A percentile compares a stretch with the other conserved stretches of the same genome.
Evolutionary conservation across 306 rosid species (phyloP).

Genomic region (Citrullus colocynthis): DNA sequence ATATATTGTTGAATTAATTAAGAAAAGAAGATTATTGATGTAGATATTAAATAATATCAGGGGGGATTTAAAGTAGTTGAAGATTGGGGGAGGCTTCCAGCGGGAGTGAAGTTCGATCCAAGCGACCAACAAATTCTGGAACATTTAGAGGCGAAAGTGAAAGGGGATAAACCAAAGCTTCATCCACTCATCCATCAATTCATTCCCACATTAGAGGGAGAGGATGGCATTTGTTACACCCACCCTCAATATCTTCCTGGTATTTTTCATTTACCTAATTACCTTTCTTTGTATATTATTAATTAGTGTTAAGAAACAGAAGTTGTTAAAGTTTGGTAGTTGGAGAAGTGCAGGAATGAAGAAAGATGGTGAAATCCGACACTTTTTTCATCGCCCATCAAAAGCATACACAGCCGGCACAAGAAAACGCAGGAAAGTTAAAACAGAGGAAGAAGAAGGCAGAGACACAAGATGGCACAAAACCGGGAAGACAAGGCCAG

Average conservation of each 20-base stretch:
- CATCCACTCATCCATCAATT: conserved; percentile 82
- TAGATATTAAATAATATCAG: no score
- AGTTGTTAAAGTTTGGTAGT: no score
- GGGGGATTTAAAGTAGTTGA: conserved; percentile 31
- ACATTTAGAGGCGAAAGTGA: conserved; percentile 75
- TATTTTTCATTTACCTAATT: no score
- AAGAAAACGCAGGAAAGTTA: conserved; percentile 82
- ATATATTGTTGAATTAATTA: no score
- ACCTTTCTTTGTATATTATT: no score
- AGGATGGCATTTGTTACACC: conserved; percentile 85
- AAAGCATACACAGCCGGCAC: conserved; percentile 93
- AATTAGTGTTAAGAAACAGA: no score
- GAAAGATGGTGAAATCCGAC: conserved; percentile 78
- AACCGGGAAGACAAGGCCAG: conserved; percentile 83
- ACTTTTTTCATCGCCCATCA: conserved; percentile 83
- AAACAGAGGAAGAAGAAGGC: conserved; percentile 51
- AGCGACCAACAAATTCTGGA: conserved; percentile 69
- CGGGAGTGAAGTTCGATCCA: conserved; percentile 89
- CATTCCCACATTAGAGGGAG: conserved; percentile 78
- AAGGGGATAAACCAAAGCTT: conserved; percentile 40
- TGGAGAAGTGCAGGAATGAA: conserved; percentile 44
- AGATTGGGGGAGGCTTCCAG: conserved; percentile 72
- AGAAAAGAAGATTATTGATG: no score
- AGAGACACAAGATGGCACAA: conserved; percentile 97
- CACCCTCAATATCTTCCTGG: conserved; percentile 97